A percentile compares a stretch with the other conserved stretches of the same genome.
These are phyloP conservation scores for Cenchrus purpureus DNA, from an alignment of 176 grass and related monocot species.

Conservation along the genomic window DNA sequence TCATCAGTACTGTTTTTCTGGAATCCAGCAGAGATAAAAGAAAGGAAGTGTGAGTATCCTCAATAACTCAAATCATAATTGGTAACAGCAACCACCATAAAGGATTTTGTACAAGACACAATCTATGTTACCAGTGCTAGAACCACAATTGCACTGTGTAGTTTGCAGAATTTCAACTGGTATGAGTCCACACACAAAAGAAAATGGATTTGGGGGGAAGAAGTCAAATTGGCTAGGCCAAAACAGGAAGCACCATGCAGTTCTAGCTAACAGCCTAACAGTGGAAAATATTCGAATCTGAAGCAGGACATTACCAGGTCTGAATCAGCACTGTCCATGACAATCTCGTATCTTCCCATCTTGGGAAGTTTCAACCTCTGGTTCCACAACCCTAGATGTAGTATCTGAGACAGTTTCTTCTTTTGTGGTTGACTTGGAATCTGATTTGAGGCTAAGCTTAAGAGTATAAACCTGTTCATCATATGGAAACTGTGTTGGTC, in stretches of 20 bases:
- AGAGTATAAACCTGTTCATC: constrained; percentile 78
- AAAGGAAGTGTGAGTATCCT: constrained; percentile 7
- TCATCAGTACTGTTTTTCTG: constrained; percentile 80
- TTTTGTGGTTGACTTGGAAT: constrained; percentile 49
- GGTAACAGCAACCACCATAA: background rate
- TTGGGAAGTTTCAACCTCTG: constrained; percentile 79
- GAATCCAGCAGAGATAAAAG: constrained; percentile 27
- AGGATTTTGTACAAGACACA: background rate
- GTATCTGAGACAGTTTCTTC: constrained; percentile 56
- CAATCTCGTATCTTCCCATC: constrained; percentile 92
- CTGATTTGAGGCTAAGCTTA: constrained; percentile 78
- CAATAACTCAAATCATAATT: constrained; percentile 6
- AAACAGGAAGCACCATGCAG: background rate
- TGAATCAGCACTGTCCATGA: constrained; percentile 73
- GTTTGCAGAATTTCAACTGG: constrained; percentile 10
- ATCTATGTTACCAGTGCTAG: background rate
- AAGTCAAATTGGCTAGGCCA: background rate
- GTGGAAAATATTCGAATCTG: background rate
- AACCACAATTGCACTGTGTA: background rate
- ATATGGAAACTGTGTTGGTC: constrained; percentile 14
- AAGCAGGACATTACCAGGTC: constrained; percentile 45
- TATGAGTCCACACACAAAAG: background rate
- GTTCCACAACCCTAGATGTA: constrained; percentile 60
- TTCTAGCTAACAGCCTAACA: background rate
- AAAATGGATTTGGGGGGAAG: background rate